Evolutionary conservation across 2,329 filamentous ascomycete species (phyloP), one percentile per base, ranked within the genome.

Genomic region (Ilyonectria destructans): DNA sequence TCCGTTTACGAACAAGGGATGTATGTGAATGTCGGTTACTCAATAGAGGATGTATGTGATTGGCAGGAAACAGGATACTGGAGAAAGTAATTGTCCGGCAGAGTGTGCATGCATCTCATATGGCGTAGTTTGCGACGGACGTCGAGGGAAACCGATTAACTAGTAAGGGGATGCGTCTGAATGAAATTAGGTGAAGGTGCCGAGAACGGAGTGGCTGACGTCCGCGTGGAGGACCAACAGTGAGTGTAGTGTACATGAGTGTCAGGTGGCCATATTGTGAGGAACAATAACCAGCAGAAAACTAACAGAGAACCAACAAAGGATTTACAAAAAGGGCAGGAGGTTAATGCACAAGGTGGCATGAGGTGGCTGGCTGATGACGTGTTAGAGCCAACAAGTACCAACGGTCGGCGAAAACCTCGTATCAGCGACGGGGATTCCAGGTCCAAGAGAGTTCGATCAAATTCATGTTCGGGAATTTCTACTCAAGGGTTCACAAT

Each of bases 301-400:
- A 23, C 23, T 23, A 23, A 23, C 2, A 23, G 3, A 43, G 37
- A 19, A 43, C 37, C 37, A 43, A 43, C 37, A n/a, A 2, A 43
- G 2, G 37, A 19, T 8, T 43, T 43, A 43, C 37, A 43, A 43
- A 43, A 43, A 6, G 17, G 37, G 37, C 37, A 43, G 15, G 37
- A 43, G 37, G 37, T 43, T 43, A 43, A 43, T 43, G 37, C 37
- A 43, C 37, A 43, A 43, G 37, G 37, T 43, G 37, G 37, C 37
- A n/a, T 8, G 7, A n/a, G 17, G 37, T 43, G 15, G 37, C 37
- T 43, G 7, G 37, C 7, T 43, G 37, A 43, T 3, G 13, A n/a
- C 37, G 3, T 9, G 15, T 15, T 43, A 43, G 15, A 43, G 37
- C 37, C 13, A 4, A 43, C 17, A 43, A 43, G 37, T 43, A n/a